phyloP scores from a whole-genome alignment of 768 basidiomycete species.

The Tricholoma matsutake region DNA sequence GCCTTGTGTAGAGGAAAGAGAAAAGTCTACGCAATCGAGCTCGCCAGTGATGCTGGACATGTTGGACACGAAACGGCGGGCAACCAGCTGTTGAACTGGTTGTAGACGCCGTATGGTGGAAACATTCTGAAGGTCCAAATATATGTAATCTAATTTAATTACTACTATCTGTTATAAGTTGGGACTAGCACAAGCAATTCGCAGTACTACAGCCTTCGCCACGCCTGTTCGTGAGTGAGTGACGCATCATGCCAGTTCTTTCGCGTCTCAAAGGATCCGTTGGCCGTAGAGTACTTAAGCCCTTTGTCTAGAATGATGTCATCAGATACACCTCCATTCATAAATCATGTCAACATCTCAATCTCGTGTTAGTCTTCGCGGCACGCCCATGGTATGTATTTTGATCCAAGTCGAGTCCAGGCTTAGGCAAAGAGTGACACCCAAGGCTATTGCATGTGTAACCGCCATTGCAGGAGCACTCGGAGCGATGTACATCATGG shows the following conservation, averaged over 20 bases:
- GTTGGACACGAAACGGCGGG: background rate
- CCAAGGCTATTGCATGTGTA: slow-evolving; percentile 32
- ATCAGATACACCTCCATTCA: background rate
- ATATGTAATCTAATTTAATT: too few relatives aligned
- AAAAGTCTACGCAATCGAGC: slow-evolving; percentile 27
- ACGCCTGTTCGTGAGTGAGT: too few relatives aligned
- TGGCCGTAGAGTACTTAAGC: too few relatives aligned
- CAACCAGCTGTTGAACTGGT: background rate
- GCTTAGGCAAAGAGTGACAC: too few relatives aligned
- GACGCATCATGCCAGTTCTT: too few relatives aligned
- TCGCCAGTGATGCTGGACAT: slow-evolving; percentile 5
- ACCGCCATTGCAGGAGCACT: slow-evolving; percentile 24
- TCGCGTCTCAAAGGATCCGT: too few relatives aligned
- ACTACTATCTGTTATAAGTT: too few relatives aligned
- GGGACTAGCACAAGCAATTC: too few relatives aligned
- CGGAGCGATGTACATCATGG: slow-evolving; percentile 31
- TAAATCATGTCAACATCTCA: background rate
- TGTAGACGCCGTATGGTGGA: background rate
- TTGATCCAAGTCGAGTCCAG: background rate
- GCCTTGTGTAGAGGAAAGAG: slow-evolving; percentile 26
- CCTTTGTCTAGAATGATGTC: too few relatives aligned
- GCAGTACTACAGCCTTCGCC: too few relatives aligned
- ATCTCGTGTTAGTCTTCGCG: slow-evolving; percentile 9
- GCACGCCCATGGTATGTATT: slow-evolving; percentile 16
- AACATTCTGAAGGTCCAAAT: background rate